Evolutionary conservation across 1,284 basidiomycete species (phyloP).

Genomic region (Neonothopanus nambi): DNA sequence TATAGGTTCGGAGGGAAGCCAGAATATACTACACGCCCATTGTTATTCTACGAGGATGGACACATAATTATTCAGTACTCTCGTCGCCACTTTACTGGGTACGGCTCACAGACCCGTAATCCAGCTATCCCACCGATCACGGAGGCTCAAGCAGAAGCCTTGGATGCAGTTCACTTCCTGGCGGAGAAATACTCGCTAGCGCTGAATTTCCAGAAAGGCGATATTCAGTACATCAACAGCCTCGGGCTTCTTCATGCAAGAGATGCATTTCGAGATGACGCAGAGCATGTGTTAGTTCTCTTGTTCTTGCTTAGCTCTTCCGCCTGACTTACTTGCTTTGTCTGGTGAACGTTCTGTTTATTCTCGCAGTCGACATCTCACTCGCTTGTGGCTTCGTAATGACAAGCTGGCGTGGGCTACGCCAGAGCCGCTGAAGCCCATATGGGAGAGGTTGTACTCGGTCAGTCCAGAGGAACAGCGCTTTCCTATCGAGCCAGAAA

Average conservation of each 20-base stretch:
- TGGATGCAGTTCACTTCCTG: slow-evolving; percentile 46
- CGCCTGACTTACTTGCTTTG: background rate
- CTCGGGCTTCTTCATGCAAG: slow-evolving; percentile 45
- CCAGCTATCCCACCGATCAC: slow-evolving; percentile 45
- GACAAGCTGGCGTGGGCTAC: slow-evolving; percentile 34
- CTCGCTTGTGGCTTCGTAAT: slow-evolving; percentile 26
- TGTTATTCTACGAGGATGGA: slow-evolving; percentile 40
- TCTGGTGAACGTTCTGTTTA: background rate
- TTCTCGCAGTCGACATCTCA: slow-evolving; percentile 24
- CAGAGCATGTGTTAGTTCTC: slow-evolving; percentile 24
- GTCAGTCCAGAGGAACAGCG: slow-evolving; percentile 29
- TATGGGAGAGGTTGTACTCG: slow-evolving; percentile 34
- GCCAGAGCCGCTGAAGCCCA: slow-evolving; percentile 28
- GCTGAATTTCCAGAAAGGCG: slow-evolving; percentile 49
- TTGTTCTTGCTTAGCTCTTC: background rate
- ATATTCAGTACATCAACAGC: slow-evolving; percentile 52
- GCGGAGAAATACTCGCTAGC: slow-evolving; percentile 45
- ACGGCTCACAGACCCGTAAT: slow-evolving; percentile 29
- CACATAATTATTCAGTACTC: slow-evolving; percentile 48
- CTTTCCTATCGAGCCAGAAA: slow-evolving; percentile 34
- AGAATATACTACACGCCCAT: slow-evolving; percentile 36
- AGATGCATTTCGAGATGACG: slow-evolving; percentile 43
- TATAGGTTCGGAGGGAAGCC: slow-evolving; percentile 41
- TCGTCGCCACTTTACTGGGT: slow-evolving; percentile 46
- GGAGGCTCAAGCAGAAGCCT: slow-evolving; percentile 49